A percentile compares a stretch with the other conserved stretches of the same genome.
These are phyloP conservation scores for Naganishia vaughanmartiniae DNA, from an alignment of 768 basidiomycete species.

Conservation along the genomic window DNA sequence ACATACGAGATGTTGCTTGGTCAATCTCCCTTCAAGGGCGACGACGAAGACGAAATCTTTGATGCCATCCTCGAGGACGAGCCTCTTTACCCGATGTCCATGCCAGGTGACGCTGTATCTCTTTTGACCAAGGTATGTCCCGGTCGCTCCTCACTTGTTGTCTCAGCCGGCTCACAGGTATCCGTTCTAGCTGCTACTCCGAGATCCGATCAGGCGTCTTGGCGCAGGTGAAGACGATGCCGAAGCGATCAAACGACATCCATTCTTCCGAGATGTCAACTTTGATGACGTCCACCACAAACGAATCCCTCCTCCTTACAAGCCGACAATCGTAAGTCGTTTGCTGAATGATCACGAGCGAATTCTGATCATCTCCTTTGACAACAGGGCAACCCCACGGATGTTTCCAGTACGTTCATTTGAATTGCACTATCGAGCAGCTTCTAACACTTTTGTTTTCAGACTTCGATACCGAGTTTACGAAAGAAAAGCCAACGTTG, in stretches of 20 bases:
- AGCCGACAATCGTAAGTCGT: constrained; percentile 81
- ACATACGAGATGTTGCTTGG: constrained; percentile 99
- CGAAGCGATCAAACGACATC: constrained; percentile 92
- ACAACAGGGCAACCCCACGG: constrained; percentile 38
- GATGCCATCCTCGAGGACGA: constrained; percentile 99
- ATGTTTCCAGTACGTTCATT: constrained; percentile 28
- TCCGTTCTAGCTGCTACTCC: constrained; percentile 70
- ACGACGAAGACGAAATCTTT: constrained; percentile 99
- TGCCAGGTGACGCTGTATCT: constrained; percentile 95
- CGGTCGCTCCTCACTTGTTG: neutral
- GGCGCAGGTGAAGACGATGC: constrained; percentile 90
- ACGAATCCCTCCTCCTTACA: constrained; percentile 94
- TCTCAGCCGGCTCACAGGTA: constrained; percentile 1
- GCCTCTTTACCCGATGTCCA: constrained; percentile 96
- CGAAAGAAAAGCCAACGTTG: constrained; percentile 89
- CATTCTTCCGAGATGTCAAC: constrained; percentile 97
- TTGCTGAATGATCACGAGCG: constrained; percentile 62
- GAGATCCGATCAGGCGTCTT: constrained; percentile 84
- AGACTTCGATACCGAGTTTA: constrained; percentile 95
- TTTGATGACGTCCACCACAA: constrained; percentile 97
- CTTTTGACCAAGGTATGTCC: constrained; percentile 79
- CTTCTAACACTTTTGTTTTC: constrained; percentile 35
- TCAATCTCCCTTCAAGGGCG: constrained; percentile 98
- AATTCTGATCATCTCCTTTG: neutral
- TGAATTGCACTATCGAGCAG: neutral